phyloP scores from a whole-genome alignment of 2,329 filamentous ascomycete species.

The Pestalotiopsis sp. region DNA sequence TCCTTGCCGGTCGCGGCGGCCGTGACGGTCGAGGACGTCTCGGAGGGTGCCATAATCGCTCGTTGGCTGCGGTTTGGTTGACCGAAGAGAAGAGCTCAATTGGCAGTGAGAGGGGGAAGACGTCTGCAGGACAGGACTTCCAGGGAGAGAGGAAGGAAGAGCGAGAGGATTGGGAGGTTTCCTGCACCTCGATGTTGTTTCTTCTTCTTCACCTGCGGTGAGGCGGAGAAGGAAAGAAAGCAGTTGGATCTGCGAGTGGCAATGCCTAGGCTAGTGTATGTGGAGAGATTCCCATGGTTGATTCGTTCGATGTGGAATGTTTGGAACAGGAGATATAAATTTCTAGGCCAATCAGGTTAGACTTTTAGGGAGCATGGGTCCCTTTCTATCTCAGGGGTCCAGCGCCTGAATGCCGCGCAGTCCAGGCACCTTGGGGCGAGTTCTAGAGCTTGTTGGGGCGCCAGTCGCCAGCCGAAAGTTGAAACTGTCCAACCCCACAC shows the following conservation, averaged over 20 bases:
- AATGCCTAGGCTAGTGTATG: background rate
- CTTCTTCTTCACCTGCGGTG: constrained; percentile 4
- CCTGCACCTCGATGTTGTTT: constrained; percentile 3
- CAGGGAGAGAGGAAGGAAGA: background rate
- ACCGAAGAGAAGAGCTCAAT: background rate
- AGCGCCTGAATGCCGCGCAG: background rate
- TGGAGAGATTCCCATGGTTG: background rate
- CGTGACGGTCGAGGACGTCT: constrained; percentile 12
- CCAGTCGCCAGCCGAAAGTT: background rate
- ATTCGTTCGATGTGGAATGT: constrained; percentile 14
- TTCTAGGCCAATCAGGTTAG: constrained; percentile 9
- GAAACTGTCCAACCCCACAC: background rate
- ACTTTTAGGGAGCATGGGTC: background rate
- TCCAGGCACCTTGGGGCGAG: background rate
- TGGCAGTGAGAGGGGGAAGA: background rate
- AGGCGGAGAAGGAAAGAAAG: background rate
- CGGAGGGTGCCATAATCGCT: constrained; percentile 8
- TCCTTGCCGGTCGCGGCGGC: constrained; percentile 1
- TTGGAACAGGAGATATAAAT: background rate
- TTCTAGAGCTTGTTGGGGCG: background rate
- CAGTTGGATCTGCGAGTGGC: background rate
- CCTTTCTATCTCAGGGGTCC: constrained; percentile 6
- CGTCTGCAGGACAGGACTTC: background rate
- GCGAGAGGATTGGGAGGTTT: background rate
- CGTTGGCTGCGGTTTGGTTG: background rate